These are phyloP conservation scores for Saccharomycopsis amapae DNA, from an alignment of 805 yeast species.

Conservation along the genomic window DNA sequence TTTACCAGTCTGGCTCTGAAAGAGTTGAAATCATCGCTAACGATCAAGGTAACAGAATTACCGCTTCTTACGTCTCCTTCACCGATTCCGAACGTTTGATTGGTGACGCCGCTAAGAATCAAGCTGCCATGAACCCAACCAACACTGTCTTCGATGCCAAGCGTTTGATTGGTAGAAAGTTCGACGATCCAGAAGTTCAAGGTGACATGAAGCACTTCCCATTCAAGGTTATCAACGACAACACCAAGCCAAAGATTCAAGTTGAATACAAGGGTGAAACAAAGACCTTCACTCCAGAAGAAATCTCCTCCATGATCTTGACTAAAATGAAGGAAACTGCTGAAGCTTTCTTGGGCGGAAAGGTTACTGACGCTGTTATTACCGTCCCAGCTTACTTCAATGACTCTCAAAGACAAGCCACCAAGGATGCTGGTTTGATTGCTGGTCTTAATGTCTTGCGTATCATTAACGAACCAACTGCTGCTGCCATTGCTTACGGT, in stretches of 20 bases:
- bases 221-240: conserved; percentile 67
- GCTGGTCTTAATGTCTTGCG: conserved; percentile 80
- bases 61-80: conserved; percentile 94
- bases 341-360: conserved; percentile 73
- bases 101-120: conserved; percentile 97
- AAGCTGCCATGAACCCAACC: conserved; percentile 87
- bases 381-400: conserved; percentile 87
- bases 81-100: conserved; percentile 88
- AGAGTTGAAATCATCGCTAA: conserved; percentile 94
- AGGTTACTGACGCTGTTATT: conserved; percentile 77
- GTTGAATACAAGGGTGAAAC: conserved; percentile 81
- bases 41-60: conserved; percentile 98
- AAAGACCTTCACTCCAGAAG: conserved; percentile 88
- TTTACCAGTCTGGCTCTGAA: conserved; percentile 83
- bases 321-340: conserved; percentile 83
- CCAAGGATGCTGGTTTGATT: conserved; percentile 84
- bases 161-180: conserved; percentile 91
- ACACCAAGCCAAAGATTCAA: conserved; percentile 80
- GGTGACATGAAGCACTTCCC: conserved; percentile 86
- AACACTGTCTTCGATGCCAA: conserved; percentile 90
- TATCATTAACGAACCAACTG: conserved; percentile 88
- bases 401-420: conserved; percentile 86
- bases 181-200: conserved; percentile 74
- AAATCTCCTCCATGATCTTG: conserved; percentile 88
- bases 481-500: conserved; percentile 97